A percentile compares a stretch with the other conserved stretches of the same genome.
Conservation (phyloP, 441 rosid genomes). For the Pelargonium fulgidum region DNA sequence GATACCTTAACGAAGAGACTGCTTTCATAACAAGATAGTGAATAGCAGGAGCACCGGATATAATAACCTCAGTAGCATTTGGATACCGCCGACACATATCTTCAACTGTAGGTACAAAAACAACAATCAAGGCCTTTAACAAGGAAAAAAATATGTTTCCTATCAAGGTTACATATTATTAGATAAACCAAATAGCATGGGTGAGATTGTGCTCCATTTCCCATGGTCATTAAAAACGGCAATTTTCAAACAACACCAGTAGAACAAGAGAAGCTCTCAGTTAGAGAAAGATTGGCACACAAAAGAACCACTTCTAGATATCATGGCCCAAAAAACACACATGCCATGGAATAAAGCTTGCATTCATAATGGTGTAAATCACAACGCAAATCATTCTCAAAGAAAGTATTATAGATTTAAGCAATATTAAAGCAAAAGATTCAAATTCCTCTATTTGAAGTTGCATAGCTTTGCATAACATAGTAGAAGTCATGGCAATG, state of each 20-base stretch:
- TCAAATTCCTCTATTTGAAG: background rate
- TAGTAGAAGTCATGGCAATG: background rate
- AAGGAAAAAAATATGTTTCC: background rate
- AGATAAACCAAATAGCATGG: background rate
- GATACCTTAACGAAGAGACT: constrained; percentile 59
- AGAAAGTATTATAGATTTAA: background rate
- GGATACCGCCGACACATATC: constrained; percentile 86
- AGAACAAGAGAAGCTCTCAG: background rate
- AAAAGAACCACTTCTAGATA: background rate
- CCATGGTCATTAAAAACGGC: background rate
- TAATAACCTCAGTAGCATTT: constrained; percentile 81
- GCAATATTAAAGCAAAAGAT: background rate
- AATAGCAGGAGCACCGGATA: constrained; percentile 51
- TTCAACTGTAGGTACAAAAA: constrained; percentile 53
- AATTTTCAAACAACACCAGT: background rate
- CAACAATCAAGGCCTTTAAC: background rate
- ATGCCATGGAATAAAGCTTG: background rate
- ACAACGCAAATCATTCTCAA: background rate
- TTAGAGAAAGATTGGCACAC: background rate
- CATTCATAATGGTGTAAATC: background rate
- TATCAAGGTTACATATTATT: background rate
- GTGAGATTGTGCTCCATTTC: background rate
- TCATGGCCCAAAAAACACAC: background rate
- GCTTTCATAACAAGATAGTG: constrained; percentile 70
- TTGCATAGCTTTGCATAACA: background rate